Evolutionary conservation across 106 monocot genomes (phyloP).

Genomic region (Cymbidium sinense): DNA sequence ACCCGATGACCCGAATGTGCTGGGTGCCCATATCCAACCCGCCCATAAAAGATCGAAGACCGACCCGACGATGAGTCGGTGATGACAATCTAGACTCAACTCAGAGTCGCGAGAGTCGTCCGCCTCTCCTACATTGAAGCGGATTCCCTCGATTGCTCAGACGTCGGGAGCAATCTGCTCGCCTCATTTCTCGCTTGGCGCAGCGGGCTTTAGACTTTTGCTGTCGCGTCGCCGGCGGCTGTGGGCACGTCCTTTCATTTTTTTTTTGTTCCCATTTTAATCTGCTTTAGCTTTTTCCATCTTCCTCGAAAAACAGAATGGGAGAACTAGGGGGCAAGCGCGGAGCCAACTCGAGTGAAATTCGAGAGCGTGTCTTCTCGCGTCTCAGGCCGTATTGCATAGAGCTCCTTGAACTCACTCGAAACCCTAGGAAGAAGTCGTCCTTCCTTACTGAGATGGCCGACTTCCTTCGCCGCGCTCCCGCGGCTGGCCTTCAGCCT

Average conservation of each 20-base stretch:
- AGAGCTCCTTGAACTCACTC: slow-evolving; percentile 63
- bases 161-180: background rate
- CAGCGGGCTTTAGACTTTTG: background rate
- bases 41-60: no score
- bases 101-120: background rate
- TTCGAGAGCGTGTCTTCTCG: slow-evolving; percentile 37
- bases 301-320: background rate
- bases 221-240: background rate
- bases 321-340: slow-evolving; percentile 6
- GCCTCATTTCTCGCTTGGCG: background rate
- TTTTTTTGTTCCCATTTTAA: background rate
- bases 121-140: background rate
- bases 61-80: background rate
- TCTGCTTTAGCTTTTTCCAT: background rate
- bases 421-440: slow-evolving; percentile 36
- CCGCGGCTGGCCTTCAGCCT: slow-evolving; percentile 43
- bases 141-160: background rate
- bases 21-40: no score
- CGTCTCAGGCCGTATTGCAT: slow-evolving; percentile 66
- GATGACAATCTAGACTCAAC: background rate
- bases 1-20: no score
- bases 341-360: slow-evolving; percentile 18
- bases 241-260: background rate
- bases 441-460: slow-evolving; percentile 67
- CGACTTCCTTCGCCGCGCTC: slow-evolving; percentile 55